Conservation (phyloP, 2,329 filamentous ascomycete genomes). For the Xylariomycetidae sp. region DNA sequence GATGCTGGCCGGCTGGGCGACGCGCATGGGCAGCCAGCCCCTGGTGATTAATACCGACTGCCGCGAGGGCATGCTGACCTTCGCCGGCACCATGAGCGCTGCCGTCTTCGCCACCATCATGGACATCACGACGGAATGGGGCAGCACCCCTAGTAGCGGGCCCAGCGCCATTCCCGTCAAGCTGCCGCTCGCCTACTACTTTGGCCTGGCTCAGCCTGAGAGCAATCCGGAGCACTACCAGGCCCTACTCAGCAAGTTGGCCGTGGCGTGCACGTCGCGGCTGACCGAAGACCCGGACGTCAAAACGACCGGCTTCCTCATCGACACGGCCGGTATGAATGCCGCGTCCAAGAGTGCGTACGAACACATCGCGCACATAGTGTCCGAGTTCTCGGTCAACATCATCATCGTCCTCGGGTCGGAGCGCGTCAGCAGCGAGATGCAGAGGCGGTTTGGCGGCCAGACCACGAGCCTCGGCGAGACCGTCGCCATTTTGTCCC, state of each 20-base stretch:
- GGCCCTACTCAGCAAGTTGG: constrained; percentile 69
- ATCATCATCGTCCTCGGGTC: constrained; percentile 79
- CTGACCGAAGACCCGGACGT: constrained; percentile 71
- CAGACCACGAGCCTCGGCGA: constrained; percentile 58
- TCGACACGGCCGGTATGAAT: constrained; percentile 74
- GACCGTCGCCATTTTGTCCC: constrained; percentile 66
- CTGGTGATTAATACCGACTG: constrained; percentile 83
- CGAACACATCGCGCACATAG: constrained; percentile 76
- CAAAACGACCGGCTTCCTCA: constrained; percentile 71
- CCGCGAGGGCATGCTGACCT: constrained; percentile 69
- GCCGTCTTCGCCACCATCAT: constrained; percentile 83
- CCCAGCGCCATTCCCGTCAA: constrained; percentile 87
- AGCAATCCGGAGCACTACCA: constrained; percentile 71
- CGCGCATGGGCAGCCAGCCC: constrained; percentile 68
- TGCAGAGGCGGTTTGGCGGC: constrained; percentile 62
- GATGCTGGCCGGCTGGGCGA: constrained; percentile 74
- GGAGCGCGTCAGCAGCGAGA: constrained; percentile 68
- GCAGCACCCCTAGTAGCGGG: constrained; percentile 83
- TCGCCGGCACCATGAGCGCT: constrained; percentile 79
- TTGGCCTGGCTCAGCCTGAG: constrained; percentile 68
- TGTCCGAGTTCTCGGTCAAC: constrained; percentile 61
- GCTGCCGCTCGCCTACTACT: constrained; percentile 86
- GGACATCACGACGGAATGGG: constrained; percentile 79
- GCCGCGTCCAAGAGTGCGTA: constrained; percentile 62
- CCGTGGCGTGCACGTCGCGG: constrained; percentile 71